These are phyloP conservation scores for Fusarium euwallaceae DNA, from an alignment of 2,329 filamentous ascomycete species.

Conservation along the genomic window DNA sequence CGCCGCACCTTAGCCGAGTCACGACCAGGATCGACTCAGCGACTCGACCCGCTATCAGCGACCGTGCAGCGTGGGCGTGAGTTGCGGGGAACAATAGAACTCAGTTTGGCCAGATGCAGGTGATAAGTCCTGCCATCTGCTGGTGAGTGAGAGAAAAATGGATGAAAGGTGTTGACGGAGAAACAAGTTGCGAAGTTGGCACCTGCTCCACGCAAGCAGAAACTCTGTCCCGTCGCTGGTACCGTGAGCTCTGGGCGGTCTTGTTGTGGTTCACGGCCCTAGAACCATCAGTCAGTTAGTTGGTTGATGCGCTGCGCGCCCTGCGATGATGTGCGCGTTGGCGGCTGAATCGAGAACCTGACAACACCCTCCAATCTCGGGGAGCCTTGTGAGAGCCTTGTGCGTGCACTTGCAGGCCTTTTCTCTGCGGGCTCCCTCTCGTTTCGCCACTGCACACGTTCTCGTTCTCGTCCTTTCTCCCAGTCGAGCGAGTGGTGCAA, in stretches of 20 bases:
- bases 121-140: conserved; percentile 18
- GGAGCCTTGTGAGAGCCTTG: conserved; percentile 25
- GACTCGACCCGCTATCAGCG: conserved; percentile 37
- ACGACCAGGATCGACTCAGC: conserved; percentile 33
- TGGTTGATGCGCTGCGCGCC: conserved; percentile 10
- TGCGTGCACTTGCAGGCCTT: conserved; percentile 46
- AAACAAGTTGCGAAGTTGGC: background rate
- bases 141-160: conserved; percentile 18
- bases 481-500: conserved; percentile 26
- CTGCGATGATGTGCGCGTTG: conserved; percentile 16
- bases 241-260: conserved; percentile 4
- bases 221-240: conserved; percentile 10
- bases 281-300: conserved; percentile 7
- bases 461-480: conserved; percentile 14
- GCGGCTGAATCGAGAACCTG: conserved; percentile 17
- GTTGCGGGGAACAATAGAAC: conserved; percentile 33
- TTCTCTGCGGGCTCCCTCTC: conserved; percentile 18
- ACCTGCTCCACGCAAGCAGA: background rate
- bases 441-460: conserved; percentile 13
- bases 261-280: conserved; percentile 12
- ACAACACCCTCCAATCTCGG: conserved; percentile 8
- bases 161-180: background rate
- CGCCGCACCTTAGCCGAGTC: conserved; percentile 56
- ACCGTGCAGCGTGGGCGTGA: conserved; percentile 28
- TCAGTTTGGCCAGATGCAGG: conserved; percentile 18